Evolutionary conservation across 352 stramenopile genomes (phyloP).

Genomic region (Globisporangium apiculatum): DNA sequence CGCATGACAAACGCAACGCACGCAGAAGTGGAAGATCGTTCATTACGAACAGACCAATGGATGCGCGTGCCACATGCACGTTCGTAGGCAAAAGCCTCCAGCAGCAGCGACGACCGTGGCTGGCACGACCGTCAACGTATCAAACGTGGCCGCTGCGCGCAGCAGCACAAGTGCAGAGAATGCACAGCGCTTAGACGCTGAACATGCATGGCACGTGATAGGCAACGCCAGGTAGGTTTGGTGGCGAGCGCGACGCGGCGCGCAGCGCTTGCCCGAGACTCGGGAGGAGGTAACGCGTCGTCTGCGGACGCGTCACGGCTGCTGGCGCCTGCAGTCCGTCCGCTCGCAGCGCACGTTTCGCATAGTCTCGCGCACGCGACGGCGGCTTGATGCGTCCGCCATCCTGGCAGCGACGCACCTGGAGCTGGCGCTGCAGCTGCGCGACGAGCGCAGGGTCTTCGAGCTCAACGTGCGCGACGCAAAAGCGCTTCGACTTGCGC

Average conservation of each 20-base stretch:
- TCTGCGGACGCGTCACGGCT: background rate
- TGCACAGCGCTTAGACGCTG: background rate
- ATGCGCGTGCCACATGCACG: no score
- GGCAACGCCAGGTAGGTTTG: slow-evolving; percentile 23
- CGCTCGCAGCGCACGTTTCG: background rate
- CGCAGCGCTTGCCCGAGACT: slow-evolving; percentile 44
- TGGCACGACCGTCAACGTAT: no score
- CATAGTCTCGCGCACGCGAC: no score
- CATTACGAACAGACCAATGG: no score
- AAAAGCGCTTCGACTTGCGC: slow-evolving; percentile 62
- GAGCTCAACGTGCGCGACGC: slow-evolving; percentile 44
- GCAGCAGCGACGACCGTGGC: no score
- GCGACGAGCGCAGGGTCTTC: slow-evolving; percentile 10
- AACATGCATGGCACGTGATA: background rate
- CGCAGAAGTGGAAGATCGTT: no score
- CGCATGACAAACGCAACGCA: no score
- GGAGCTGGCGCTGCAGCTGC: background rate
- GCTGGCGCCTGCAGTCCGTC: background rate
- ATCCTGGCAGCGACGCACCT: background rate
- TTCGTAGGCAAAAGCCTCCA: no score
- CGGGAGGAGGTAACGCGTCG: slow-evolving; percentile 18
- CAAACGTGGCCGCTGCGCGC: no score
- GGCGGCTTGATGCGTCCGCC: background rate
- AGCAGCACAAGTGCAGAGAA: no score
- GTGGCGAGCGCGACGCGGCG: slow-evolving; percentile 30